Evolutionary conservation across 78 protist genomes (phyloP), one percentile per base, ranked within the genome.

Genomic region (Dictyostelium capitatum): DNA sequence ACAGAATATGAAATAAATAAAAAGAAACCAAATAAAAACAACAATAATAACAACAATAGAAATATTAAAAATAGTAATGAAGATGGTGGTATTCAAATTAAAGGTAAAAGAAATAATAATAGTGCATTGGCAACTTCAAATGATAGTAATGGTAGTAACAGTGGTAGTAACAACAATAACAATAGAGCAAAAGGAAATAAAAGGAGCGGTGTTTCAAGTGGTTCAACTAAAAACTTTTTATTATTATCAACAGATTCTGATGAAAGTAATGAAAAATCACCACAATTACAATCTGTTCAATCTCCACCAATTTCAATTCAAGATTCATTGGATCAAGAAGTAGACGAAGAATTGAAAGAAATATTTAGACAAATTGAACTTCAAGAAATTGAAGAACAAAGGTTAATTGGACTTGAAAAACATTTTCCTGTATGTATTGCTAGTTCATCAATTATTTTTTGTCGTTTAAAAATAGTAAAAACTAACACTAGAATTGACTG

Each of bases 321-420:
- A 51, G 3, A 14, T 62, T 62, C 65, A 47, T 7, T 14, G 43
- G 48, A 57, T 19, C 17, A 11, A 9, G 57, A 82, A 9, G 69
- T 85, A 20, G 92, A 85, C 23, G 83, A 72, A 8, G 92, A 85
- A 59, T 48, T 85, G 10, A 32, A 72, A 62, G 83, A 32, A 15
- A 73, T 85, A 47, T 54, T 85, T 8, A 73, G 64, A 74, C 83
- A 85, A 85, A 85, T 85, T 47, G 92, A 85, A 37, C 41, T 41
- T 43, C 92, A 85, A 47, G 92, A 85, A 73, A 8, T 85, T 32
- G 92, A 85, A 62, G 92, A 73, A 62, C 92, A 85, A 75, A 85
- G 92, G 74, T n/a, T 51, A 47, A 20, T 85, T 73, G 92, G 83
- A 8, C 23, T 56, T 1, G 83, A 73, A 75, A 85, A 85, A 75